Percentiles rank a stretch among this genome's conserved stretches.
These are phyloP conservation scores for Themeda triandra DNA, from an alignment of 176 grass and related monocot genomes.

Conservation along the genomic window DNA sequence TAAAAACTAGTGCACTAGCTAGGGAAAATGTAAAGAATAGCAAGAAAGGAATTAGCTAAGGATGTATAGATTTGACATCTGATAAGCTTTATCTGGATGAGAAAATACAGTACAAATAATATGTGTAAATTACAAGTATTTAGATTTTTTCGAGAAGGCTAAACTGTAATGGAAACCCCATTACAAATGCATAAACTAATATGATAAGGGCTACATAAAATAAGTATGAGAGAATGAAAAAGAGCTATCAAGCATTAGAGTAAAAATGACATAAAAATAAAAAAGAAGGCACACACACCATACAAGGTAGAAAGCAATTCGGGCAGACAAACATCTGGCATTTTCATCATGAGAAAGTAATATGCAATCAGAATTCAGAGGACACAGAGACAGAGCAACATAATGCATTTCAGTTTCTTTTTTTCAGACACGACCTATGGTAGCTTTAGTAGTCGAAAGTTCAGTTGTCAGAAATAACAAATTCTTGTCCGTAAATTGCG, in stretches of 20 bases:
- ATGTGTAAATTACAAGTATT: not conserved
- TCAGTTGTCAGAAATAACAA: not conserved
- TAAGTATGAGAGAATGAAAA: conserved; percentile 5
- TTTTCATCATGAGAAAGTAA: not conserved
- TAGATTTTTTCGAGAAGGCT: too few species aligned
- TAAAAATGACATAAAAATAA: not conserved
- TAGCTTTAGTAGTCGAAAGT: not conserved
- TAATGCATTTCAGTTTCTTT: not conserved
- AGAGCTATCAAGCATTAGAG: not conserved
- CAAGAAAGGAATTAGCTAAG: not conserved
- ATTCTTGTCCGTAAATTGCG: not conserved
- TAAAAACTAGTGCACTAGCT: not conserved
- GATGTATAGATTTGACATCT: not conserved
- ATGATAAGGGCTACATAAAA: not conserved
- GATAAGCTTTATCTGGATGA: not conserved
- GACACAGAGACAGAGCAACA: not conserved
- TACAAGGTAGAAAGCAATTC: not conserved
- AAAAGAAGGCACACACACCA: not conserved
- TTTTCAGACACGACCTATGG: not conserved
- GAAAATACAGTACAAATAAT: not conserved
- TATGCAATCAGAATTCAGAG: not conserved
- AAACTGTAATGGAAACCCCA: not conserved
- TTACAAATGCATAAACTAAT: not conserved
- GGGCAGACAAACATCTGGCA: not conserved
- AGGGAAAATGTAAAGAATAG: not conserved